These are phyloP conservation scores for Pseudogymnoascus sp. DNA, from an alignment of 2,329 filamentous ascomycete genomes.

Conservation along the genomic window DNA sequence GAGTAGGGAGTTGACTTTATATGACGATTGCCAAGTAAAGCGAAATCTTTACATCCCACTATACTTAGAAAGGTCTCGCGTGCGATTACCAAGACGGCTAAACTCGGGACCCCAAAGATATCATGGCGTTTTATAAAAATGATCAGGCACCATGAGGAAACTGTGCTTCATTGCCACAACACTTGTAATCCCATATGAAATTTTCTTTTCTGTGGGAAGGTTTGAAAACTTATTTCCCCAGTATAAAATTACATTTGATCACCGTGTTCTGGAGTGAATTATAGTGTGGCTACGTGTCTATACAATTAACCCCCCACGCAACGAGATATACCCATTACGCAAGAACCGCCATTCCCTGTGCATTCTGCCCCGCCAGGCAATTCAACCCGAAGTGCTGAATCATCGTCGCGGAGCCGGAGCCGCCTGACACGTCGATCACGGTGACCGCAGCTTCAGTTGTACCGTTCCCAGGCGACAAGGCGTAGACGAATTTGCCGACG, in stretches of 20 bases:
- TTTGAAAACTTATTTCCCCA: not conserved
- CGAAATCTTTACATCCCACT: too few species aligned
- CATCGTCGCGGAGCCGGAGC: not conserved
- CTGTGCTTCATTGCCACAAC: not conserved
- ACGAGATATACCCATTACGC: not conserved
- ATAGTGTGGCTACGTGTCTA: not conserved
- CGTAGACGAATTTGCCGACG: conserved; percentile 49
- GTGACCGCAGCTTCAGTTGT: conserved; percentile 27
- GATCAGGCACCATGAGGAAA: too few species aligned
- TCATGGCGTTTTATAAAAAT: too few species aligned
- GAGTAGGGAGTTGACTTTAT: too few species aligned
- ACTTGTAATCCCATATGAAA: not conserved
- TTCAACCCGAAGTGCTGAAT: not conserved
- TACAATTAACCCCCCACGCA: not conserved
- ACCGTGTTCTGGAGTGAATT: not conserved
- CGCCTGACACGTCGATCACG: conserved; percentile 32
- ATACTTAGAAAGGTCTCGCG: too few species aligned
- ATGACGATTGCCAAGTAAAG: too few species aligned
- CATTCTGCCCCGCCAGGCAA: not conserved
- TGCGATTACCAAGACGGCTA: too few species aligned
- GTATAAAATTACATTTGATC: not conserved
- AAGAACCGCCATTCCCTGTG: not conserved
- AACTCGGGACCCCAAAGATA: too few species aligned
- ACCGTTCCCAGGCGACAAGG: conserved; percentile 31
- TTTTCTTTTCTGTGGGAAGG: not conserved